Percentiles rank a stretch among this genome's conserved stretches.
Evolutionary conservation across 495 filamentous ascomycete species (phyloP).

Genomic region (Cairneyella variabilis): DNA sequence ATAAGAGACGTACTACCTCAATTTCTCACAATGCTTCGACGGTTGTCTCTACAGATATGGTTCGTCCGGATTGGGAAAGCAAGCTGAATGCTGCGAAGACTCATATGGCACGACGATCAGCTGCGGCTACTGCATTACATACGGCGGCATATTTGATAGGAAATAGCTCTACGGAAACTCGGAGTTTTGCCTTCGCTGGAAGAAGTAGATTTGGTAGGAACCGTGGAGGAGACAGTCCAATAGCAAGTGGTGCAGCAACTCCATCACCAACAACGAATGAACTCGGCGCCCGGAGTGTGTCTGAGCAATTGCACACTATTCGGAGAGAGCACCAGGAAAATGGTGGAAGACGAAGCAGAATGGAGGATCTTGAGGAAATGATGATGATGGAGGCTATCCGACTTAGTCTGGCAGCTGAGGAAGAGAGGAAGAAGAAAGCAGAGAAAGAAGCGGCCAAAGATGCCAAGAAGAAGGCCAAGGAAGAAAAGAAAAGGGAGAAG

Average conservation of each 20-base stretch:
- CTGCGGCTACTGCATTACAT: conserved; percentile 90
- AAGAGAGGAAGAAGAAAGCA: conserved; percentile 76
- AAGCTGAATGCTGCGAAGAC: conserved; percentile 83
- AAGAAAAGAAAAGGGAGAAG: conserved; percentile 70
- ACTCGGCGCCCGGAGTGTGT: conserved; percentile 21
- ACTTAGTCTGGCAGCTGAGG: conserved; percentile 81
- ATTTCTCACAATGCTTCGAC: conserved; percentile 73
- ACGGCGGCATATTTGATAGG: conserved; percentile 93
- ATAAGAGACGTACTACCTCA: conserved; percentile 68
- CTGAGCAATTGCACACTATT: conserved; percentile 18
- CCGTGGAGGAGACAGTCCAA: conserved; percentile 21
- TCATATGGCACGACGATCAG: conserved; percentile 80
- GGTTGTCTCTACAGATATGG: conserved; percentile 86
- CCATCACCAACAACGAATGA: conserved; percentile 27
- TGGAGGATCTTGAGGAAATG: conserved; percentile 92
- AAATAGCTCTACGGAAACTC: conserved; percentile 37
- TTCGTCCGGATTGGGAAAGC: conserved; percentile 91
- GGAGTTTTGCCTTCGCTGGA: conserved; percentile 29
- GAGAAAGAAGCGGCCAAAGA: conserved; percentile 77
- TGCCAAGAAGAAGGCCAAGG: conserved; percentile 78
- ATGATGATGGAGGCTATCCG: conserved; percentile 98
- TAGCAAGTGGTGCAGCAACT: conserved; percentile 28
- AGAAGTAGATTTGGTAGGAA: conserved; percentile 24
- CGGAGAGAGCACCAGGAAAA: conserved; percentile 19
- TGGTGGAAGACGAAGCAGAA: conserved; percentile 50